Evolutionary conservation across 371 early-diverging fungal genomes (phyloP), one percentile per base, ranked within the genome.

Genomic region (Synchytrium microbalum): DNA sequence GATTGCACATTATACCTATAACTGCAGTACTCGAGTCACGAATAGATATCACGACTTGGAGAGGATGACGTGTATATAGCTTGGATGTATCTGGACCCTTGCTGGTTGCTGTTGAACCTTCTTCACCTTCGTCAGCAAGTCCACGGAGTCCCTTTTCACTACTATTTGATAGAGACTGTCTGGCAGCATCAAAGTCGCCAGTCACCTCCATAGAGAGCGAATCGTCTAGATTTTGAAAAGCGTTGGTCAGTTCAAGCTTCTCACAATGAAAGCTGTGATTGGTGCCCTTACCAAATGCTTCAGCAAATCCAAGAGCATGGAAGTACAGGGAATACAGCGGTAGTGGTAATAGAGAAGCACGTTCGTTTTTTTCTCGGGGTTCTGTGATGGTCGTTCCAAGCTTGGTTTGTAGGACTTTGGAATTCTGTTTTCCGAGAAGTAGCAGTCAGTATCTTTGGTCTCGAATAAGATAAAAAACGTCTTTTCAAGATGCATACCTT

Each of bases 321-420:
- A 10, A 10, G 46, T 10, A 38, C 46, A 38, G 19, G 46, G 46
- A 5, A 38, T 10, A 38, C 19, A 38, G 19, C 19, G 46, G 46
- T 19, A 10, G 5, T 10, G 46, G 19, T 38, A 38, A 19, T 55
- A 25, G 25, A 13, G 24, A 8, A 24, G 56, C 8, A 8, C 24
- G 8, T 8, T 28, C 25, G 24, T 55, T 8, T 24, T 55, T n/a
- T 55, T 55, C 56, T 8, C 23, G 56, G 13, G 28, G 8, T 28
- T 30, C 23, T 19, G 69, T 66, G 14, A 59, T 60, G 8, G 26
- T 25, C 25, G 70, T 59, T 19, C 59, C 54, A 26, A 71, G 54
- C 57, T 65, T 64, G n/a, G 63, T 63, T 55, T 75, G 76, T 2
- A 73, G 63, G 14, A 73, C 73, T 23, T 69, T 65, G 3, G 68